phyloP scores from a whole-genome alignment of 768 basidiomycete species.

The Galerina marginata region DNA sequence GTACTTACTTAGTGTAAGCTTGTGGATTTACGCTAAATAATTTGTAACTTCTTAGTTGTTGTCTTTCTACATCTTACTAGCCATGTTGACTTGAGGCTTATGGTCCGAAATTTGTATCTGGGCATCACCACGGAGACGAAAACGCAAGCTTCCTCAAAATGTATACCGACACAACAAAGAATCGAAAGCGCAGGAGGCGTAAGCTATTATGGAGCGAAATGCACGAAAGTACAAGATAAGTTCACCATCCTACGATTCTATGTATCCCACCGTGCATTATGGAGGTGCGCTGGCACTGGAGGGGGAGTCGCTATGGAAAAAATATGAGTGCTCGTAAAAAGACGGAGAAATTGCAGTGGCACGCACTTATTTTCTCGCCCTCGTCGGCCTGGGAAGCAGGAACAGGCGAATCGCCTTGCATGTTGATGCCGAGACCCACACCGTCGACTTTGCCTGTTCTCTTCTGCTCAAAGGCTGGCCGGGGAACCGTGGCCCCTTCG shows the following conservation, averaged over 20 bases:
- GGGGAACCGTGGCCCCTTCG: slow-evolving; percentile 19
- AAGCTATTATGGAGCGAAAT: too few relatives aligned
- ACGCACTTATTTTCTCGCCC: slow-evolving; percentile 1
- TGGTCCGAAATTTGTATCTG: too few relatives aligned
- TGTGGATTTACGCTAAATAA: neutral
- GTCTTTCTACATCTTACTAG: too few relatives aligned
- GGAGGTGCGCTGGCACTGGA: slow-evolving; percentile 12
- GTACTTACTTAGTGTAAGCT: too few relatives aligned
- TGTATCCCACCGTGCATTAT: slow-evolving; percentile 12
- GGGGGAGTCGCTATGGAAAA: slow-evolving; percentile 13
- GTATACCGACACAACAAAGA: too few relatives aligned
- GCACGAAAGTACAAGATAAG: too few relatives aligned
- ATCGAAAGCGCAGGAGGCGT: too few relatives aligned
- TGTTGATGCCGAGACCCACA: slow-evolving; percentile 6
- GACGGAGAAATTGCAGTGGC: neutral
- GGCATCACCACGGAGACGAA: too few relatives aligned
- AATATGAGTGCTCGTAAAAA: neutral
- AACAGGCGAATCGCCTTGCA: neutral
- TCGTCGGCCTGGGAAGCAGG: neutral
- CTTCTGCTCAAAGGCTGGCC: slow-evolving; percentile 11
- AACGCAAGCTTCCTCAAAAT: too few relatives aligned
- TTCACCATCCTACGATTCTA: neutral
- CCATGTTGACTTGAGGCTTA: too few relatives aligned
- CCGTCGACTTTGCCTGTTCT: slow-evolving; percentile 6
- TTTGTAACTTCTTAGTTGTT: slow-evolving; percentile 4